Evolutionary conservation across 257 asterid genomes (phyloP).

Genomic region (Cinchona pubescens): DNA sequence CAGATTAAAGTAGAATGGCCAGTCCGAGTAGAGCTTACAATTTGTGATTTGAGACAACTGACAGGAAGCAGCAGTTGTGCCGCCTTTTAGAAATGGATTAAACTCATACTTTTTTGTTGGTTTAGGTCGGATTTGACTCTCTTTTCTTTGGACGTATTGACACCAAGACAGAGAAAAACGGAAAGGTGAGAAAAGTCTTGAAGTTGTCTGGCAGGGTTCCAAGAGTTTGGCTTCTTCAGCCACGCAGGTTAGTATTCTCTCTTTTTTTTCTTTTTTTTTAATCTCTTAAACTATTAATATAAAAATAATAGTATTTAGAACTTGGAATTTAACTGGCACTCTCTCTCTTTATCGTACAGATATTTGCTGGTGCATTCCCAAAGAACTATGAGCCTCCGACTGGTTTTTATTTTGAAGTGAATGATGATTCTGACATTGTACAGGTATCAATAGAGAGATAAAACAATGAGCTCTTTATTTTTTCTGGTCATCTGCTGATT

Average conservation of each 20-base stretch:
- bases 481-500: slow-evolving; percentile 24
- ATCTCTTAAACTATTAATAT: slow-evolving; percentile 8
- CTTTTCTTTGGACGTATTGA: slow-evolving; percentile 92
- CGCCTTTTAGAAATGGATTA: background rate
- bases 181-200: slow-evolving; percentile 73
- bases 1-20: background rate
- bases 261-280: too few species aligned
- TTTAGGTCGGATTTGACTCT: slow-evolving; percentile 96
- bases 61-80: background rate
- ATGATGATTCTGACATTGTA: slow-evolving; percentile 68
- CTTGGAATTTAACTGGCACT: background rate
- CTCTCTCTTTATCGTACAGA: slow-evolving; percentile 36
- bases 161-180: slow-evolving; percentile 91
- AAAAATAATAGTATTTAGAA: too few species aligned
- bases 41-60: background rate
- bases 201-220: slow-evolving; percentile 91
- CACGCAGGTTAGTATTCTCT: slow-evolving; percentile 59
- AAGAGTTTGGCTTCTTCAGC: slow-evolving; percentile 71
- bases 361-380: slow-evolving; percentile 94
- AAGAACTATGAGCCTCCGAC: slow-evolving; percentile 87
- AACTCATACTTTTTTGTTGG: slow-evolving; percentile 13
- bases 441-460: slow-evolving; percentile 50
- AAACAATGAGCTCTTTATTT: slow-evolving; percentile 9
- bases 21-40: background rate
- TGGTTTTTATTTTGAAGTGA: slow-evolving; percentile 77